Evolutionary conservation across 495 filamentous ascomycete species (phyloP), one percentile per base, ranked within the genome.

Genomic region (Astrothelium macrocarpum): DNA sequence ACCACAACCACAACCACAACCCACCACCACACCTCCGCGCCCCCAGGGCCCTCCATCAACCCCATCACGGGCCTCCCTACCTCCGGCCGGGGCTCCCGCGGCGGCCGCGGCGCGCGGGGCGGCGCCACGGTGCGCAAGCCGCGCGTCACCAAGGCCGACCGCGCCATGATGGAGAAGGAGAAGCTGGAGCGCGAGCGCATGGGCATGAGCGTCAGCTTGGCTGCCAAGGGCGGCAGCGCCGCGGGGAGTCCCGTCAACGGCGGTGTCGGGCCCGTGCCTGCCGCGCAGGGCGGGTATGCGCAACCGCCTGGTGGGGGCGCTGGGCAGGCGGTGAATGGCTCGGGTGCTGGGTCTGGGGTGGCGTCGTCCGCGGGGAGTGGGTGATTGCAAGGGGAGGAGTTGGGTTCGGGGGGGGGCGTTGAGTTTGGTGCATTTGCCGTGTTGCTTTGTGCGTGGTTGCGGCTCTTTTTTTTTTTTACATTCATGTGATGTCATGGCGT

Each of bases 71-170:
- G 49, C 25, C 49, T 56, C 2, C 49, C 49, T 20, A 53, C 70
- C 14, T 60, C 71, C 16, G 76, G 71, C 34, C 66, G 79, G 45
- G 78, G 78, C 16, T 67, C 80, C 7, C 70, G 76, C 58, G 86
- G 88, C 58, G 87, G 89, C 2, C 84, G 89, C 1, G 88, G 90
- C 1, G 89, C 88, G 16, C 80, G 90, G 31, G 91, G 91, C 45
- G 90, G 90, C 26, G 74, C 76, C n/a, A 87, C 85, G 2, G 83
- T 85, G 31, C 79, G 93, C 63, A 95, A 94, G 67, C 87, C 89
- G 16, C 81, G 93, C 14, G 84, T 88, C 62, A 88, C 86, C 32
- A 97, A 96, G 74, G 85, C 88, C 32, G 85, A 84, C 59, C 79
- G 83, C 16, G 78, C 79, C 43, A 73, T 77, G 23, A 82, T 87